Evolutionary conservation across 2,329 filamentous ascomycete species (phyloP), one percentile per base, ranked within the genome.

Genomic region (Diaporthe aspalathi): DNA sequence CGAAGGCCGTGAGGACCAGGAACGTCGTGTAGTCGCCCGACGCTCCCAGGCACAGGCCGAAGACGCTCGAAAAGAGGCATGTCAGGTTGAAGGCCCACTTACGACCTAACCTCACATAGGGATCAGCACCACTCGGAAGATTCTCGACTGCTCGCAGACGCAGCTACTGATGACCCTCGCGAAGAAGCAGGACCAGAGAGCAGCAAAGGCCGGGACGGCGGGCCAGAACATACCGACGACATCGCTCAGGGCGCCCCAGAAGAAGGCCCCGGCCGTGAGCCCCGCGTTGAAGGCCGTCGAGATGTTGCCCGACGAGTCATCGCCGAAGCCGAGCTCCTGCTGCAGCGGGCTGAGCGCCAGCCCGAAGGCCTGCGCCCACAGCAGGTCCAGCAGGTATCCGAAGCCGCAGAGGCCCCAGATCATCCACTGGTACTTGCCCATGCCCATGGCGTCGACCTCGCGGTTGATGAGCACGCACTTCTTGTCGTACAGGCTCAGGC

Each of bases 331-430:
- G 27, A 90, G 76, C 76, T 90, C 88, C 76, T 89, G 87, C 74
- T 88, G 82, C 70, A 90, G 76, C 8, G 87, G 85, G 12, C 83
- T 84, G 20, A 88, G 77, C 0, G 88, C 83, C 1, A 90, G 81
- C 14, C 87, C 87, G 74, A 90, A 88, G 0, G 85, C 88, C 73
- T 89, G 88, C 3, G 88, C 86, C 86, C 87, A 90, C 57, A 88
- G 80, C 29, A 89, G 78, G 74, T 90, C 88, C 47, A 90, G 81
- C 50, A 88, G 78, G 75, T 88, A 88, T 1, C 87, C 87, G 45
- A 88, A 85, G 45, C 87, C 87, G 73, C 86, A 88, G 0, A 88
- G 78, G 4, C 78, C 75, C 86, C 85, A 88, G 57, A 86, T 80
- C 73, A 81, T 85, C 84, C 84, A 87, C 74, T 88, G 86, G 72